These are phyloP conservation scores for Graphilbum sp. DNA, from an alignment of 2,329 filamentous ascomycete genomes.

Conservation along the genomic window DNA sequence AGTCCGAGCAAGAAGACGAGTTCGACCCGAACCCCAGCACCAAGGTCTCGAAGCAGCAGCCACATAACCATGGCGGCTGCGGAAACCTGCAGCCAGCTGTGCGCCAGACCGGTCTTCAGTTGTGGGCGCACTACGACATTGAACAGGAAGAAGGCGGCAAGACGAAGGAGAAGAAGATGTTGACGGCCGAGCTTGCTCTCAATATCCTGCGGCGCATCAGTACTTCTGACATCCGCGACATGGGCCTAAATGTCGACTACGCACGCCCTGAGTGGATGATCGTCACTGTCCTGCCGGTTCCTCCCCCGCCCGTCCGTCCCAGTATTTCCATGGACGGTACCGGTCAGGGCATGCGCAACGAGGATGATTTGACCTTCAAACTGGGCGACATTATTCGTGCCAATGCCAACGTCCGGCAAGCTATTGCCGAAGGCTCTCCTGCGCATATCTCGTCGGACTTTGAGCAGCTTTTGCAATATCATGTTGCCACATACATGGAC, in stretches of 20 bases:
- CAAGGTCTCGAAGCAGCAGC: constrained; percentile 33
- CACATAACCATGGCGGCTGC: constrained; percentile 67
- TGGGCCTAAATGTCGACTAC: constrained; percentile 89
- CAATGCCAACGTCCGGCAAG: constrained; percentile 85
- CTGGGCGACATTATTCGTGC: constrained; percentile 95
- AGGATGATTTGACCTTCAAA: constrained; percentile 99
- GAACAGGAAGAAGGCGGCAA: constrained; percentile 62
- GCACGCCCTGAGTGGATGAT: constrained; percentile 98
- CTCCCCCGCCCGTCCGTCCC: constrained; percentile 85
- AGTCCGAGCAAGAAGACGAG: constrained; percentile 42
- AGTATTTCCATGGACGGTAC: constrained; percentile 96
- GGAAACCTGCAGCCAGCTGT: constrained; percentile 83
- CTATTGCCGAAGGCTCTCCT: constrained; percentile 79
- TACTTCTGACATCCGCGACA: constrained; percentile 63
- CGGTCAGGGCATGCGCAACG: constrained; percentile 78
- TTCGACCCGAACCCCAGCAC: constrained; percentile 35
- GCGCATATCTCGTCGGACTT: constrained; percentile 86
- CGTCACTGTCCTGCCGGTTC: constrained; percentile 83
- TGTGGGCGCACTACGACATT: constrained; percentile 60
- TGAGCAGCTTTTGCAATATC: constrained; percentile 83
- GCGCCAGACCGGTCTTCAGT: constrained; percentile 68
- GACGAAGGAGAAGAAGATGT: constrained; percentile 60
- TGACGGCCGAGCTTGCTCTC: constrained; percentile 72
- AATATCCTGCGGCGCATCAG: constrained; percentile 76
- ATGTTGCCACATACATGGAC: constrained; percentile 99